phyloP scores from a whole-genome alignment of 148 eudicot species.

The Vaccinium darrowii region DNA sequence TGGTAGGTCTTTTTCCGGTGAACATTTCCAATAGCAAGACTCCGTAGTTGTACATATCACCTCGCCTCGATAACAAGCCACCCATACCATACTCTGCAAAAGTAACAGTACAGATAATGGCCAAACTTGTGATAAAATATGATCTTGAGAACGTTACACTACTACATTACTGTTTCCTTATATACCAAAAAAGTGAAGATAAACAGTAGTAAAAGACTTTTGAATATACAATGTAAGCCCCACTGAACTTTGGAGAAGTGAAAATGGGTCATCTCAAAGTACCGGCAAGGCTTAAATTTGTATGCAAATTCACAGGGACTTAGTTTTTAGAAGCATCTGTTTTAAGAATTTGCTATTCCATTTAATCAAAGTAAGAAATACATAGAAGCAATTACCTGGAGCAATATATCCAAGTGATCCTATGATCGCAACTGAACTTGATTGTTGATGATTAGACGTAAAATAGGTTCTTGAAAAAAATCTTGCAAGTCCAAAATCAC shows the following conservation, averaged over 20 bases:
- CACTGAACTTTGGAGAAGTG: not conserved
- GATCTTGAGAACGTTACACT: not conserved
- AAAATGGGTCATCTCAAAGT: not conserved
- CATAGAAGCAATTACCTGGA: too few relatives aligned
- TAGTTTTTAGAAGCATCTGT: too few relatives aligned
- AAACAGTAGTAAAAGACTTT: not conserved
- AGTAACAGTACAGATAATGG: not conserved
- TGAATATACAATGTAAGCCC: not conserved
- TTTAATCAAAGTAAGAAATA: too few relatives aligned
- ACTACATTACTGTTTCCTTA: not conserved
- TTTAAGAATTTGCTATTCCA: too few relatives aligned
- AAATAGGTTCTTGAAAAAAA: too few relatives aligned
- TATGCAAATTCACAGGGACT: too few relatives aligned
- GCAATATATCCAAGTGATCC: too few relatives aligned
- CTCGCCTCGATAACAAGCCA: not conserved
- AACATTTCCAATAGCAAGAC: constrained; percentile 15
- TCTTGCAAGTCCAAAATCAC: too few relatives aligned
- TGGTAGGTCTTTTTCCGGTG: constrained; percentile 21
- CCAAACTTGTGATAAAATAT: not conserved
- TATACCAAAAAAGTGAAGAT: not conserved
- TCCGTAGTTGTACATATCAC: constrained; percentile 26
- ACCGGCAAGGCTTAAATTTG: not conserved
- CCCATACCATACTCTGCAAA: constrained; percentile 25
- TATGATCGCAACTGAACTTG: too few relatives aligned
- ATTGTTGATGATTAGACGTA: too few relatives aligned